A percentile compares a stretch with the other conserved stretches of the same genome.
Evolutionary conservation across 2,329 filamentous ascomycete species (phyloP).

Genomic region (Fusarium humuli): DNA sequence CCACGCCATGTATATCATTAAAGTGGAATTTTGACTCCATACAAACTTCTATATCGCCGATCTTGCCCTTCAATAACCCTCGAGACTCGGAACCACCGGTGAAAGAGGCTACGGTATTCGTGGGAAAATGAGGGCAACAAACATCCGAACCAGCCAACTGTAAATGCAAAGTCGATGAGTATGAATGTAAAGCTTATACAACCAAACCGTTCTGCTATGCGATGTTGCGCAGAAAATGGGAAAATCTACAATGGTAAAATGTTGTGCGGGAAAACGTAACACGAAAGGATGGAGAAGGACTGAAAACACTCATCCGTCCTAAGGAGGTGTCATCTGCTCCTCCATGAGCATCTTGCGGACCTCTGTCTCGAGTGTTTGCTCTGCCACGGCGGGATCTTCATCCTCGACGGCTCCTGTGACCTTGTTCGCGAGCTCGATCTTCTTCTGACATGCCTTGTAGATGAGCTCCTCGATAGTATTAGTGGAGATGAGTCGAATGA

Average conservation of each 20-base stretch:
- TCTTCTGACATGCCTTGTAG: constrained; percentile 89
- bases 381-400: constrained; percentile 44
- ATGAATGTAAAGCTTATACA: constrained; percentile 15
- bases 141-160: constrained; percentile 2
- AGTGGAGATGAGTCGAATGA: constrained; percentile 83
- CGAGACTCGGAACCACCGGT: constrained; percentile 7
- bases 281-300: not conserved
- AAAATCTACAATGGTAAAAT: constrained; percentile 9
- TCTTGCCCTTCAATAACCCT: not conserved
- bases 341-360: constrained; percentile 59
- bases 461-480: constrained; percentile 94
- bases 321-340: constrained; percentile 55
- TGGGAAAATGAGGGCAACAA: constrained; percentile 3
- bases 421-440: constrained; percentile 83
- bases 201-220: constrained; percentile 27
- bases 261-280: constrained; percentile 8
- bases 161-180: constrained; percentile 17
- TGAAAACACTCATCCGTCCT: constrained; percentile 37
- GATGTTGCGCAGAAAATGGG: constrained; percentile 29
- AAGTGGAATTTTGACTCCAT: constrained; percentile 7
- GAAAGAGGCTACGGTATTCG: not conserved
- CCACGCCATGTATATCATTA: constrained; percentile 29
- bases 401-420: constrained; percentile 59
- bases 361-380: constrained; percentile 57
- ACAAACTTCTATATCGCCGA: constrained; percentile 9